Evolutionary conservation across 1,284 basidiomycete genomes (phyloP), one percentile per base, ranked within the genome.

Genomic region (Pyrrhoderma lamaoense): DNA sequence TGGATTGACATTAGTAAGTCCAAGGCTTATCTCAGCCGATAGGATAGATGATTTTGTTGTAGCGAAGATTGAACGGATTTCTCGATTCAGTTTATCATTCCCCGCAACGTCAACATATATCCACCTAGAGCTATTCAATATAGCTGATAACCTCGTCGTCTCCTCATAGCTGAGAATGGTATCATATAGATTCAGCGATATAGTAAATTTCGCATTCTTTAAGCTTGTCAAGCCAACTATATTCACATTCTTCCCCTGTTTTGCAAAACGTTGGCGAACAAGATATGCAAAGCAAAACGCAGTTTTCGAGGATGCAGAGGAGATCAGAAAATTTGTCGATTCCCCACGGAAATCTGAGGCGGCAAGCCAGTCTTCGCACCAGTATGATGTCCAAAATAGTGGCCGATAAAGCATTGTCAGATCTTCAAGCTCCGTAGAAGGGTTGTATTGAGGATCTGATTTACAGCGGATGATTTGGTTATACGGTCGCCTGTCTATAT

Each of bases 321-420:
- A 80, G 23, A 83, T 72, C 44, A 83, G 65, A 51, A 83, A 65
- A 25, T 62, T 60, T 2, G 64, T 69, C 2, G 72, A 72, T 7
- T 68, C 72, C 1, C 69, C 67, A 36, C 65, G 69, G 60, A 81
- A 82, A 13, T 59, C 54, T 2, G 73, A 68, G 1, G 67, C 64
- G 51, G 72, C 64, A 2, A 84, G 60, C 79, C 79, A 83, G 58
- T 84, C 82, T 59, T 83, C 79, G 57, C 73, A 80, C 81, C 80
- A 83, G 58, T 74, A 83, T 1, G 81, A 72, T 0, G 80, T 83
- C 81, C 80, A 83, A 62, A 81, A 82, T 5, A 83, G 65, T 0
- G 81, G 80, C 0, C 80, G 73, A 55, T 79, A 84, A 14, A 84
- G 70, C 80, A 83, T 82, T 0, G 73, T 75, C 34, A 80, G 64